These are phyloP conservation scores for Trichosanthes cucumerina DNA, from an alignment of 306 rosid species.

Conservation along the genomic window DNA sequence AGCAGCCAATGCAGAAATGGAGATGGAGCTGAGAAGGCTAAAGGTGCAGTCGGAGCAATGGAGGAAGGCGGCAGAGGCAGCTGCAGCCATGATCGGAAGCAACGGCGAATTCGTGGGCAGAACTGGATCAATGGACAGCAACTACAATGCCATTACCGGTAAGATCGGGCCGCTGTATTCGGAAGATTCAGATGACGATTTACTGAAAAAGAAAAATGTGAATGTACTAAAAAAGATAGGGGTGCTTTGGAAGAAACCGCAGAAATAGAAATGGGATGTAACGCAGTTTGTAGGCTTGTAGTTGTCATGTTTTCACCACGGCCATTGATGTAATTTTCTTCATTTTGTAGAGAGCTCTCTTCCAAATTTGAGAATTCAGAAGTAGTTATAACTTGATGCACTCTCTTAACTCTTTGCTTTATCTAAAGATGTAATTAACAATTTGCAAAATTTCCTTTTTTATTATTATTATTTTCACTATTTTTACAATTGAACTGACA, in stretches of 20 bases:
- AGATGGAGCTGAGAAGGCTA: slow-evolving; percentile 64
- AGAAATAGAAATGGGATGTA: slow-evolving; percentile 29
- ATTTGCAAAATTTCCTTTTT: not conserved
- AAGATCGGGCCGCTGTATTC: slow-evolving; percentile 46
- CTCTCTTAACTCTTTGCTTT: not conserved
- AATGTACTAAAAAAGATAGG: slow-evolving; percentile 96
- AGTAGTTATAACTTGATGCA: not conserved
- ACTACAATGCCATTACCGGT: slow-evolving; percentile 28
- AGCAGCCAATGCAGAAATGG: slow-evolving; percentile 64
- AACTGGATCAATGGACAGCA: slow-evolving; percentile 58
- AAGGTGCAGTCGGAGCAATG: slow-evolving; percentile 93
- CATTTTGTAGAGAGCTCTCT: slow-evolving; percentile 7
- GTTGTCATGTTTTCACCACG: not conserved
- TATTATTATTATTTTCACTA: not conserved
- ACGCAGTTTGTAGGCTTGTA: slow-evolving; percentile 1
- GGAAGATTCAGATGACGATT: slow-evolving; percentile 61
- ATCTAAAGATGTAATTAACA: not conserved
- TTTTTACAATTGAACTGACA: not conserved
- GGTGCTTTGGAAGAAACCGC: slow-evolving; percentile 94
- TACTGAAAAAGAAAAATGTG: slow-evolving; percentile 79
- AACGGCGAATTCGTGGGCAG: slow-evolving; percentile 66
- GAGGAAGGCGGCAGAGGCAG: slow-evolving; percentile 99
- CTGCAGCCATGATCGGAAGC: slow-evolving; percentile 80
- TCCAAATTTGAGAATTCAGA: slow-evolving; percentile 4
- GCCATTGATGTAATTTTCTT: slow-evolving; percentile 2